Percentiles rank a stretch among this genome's conserved stretches.
Conservation (phyloP, 2,329 filamentous ascomycete genomes). For the Sarocladiaceae sp. region DNA sequence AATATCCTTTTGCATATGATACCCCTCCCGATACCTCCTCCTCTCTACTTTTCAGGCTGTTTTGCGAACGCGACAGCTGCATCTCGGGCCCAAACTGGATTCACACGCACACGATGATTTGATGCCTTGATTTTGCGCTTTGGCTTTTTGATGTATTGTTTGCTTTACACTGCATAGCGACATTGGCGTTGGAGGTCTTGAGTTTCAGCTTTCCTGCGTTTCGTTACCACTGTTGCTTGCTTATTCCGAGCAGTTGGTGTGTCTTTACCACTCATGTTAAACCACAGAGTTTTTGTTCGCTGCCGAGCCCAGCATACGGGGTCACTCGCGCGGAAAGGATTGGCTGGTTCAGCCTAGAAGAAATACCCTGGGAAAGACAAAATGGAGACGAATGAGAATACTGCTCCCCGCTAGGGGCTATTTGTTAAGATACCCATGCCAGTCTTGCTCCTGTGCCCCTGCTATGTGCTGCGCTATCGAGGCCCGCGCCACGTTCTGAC, state of each 20-base stretch:
- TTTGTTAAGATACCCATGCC: no score
- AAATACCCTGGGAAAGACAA: slow-evolving; percentile 9
- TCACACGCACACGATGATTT: neutral
- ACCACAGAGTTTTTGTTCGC: slow-evolving; percentile 1
- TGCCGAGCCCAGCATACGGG: neutral
- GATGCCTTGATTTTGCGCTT: neutral
- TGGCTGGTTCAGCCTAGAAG: neutral
- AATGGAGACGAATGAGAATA: slow-evolving; percentile 6
- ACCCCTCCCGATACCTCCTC: slow-evolving; percentile 9
- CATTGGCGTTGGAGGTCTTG: slow-evolving; percentile 5
- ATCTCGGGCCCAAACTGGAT: neutral
- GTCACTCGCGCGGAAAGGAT: neutral
- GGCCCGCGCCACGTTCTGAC: no score
- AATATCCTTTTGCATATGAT: slow-evolving; percentile 10
- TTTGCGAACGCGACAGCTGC: no score
- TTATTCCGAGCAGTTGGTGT: no score
- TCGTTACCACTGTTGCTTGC: neutral
- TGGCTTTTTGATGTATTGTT: neutral
- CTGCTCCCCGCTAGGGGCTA: neutral
- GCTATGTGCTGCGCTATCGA: no score
- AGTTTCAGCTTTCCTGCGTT: neutral
- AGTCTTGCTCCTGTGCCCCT: no score
- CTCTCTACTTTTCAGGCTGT: neutral
- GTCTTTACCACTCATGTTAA: neutral
- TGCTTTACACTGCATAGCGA: slow-evolving; percentile 7